These are phyloP conservation scores for Sclerotinia glacialis DNA, from an alignment of 2,329 filamentous ascomycete species.

Conservation along the genomic window DNA sequence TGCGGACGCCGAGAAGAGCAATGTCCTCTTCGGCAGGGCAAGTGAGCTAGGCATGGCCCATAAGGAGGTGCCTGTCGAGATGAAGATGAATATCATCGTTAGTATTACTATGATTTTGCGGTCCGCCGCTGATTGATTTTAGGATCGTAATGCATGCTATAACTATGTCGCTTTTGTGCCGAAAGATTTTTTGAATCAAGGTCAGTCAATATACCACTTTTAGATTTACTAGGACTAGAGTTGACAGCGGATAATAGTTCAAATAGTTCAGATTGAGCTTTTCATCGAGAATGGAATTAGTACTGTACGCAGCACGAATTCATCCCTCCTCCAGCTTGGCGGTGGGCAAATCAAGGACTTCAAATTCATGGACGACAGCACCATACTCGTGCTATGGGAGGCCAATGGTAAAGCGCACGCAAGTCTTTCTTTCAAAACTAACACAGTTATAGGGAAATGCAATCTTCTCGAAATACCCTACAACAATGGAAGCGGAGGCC, in stretches of 20 bases:
- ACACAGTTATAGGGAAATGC: slow-evolving; percentile 13
- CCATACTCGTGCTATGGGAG: slow-evolving; percentile 37
- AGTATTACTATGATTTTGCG: slow-evolving; percentile 9
- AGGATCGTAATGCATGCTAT: slow-evolving; percentile 28
- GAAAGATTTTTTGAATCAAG: slow-evolving; percentile 27
- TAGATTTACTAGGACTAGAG: too few species aligned
- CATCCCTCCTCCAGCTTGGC: slow-evolving; percentile 33
- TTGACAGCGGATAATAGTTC: slow-evolving; percentile 28
- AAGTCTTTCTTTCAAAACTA: neutral
- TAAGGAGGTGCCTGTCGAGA: slow-evolving; percentile 30
- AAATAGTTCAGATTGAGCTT: slow-evolving; percentile 33
- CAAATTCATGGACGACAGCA: slow-evolving; percentile 35
- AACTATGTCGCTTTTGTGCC: slow-evolving; percentile 34
- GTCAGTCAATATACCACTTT: slow-evolving; percentile 26
- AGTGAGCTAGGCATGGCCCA: slow-evolving; percentile 29
- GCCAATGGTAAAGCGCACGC: slow-evolving; percentile 28
- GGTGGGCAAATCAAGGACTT: slow-evolving; percentile 37
- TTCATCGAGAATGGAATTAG: slow-evolving; percentile 38
- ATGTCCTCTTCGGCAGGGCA: slow-evolving; percentile 63
- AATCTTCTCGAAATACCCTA: slow-evolving; percentile 35
- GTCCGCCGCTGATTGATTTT: slow-evolving; percentile 1
- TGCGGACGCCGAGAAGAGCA: slow-evolving; percentile 65
- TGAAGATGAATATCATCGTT: slow-evolving; percentile 34
- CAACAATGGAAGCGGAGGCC: neutral
- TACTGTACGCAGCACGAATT: slow-evolving; percentile 27